Evolutionary conservation across 768 basidiomycete genomes (phyloP), one percentile per base, ranked within the genome.

Genomic region (Amanita brunnescens): DNA sequence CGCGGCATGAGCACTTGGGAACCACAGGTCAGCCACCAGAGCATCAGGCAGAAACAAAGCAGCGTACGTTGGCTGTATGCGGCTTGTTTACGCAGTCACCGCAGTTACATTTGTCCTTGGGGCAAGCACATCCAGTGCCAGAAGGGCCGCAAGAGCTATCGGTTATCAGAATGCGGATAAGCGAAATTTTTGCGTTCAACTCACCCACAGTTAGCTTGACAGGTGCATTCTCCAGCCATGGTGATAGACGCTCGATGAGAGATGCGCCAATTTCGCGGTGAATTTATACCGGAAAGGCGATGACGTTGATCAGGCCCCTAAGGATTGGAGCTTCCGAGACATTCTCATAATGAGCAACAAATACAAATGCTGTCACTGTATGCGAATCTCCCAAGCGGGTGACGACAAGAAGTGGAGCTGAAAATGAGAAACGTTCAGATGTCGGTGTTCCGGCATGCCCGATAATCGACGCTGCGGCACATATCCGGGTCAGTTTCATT

Each of bases 81-180:
- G 57, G 59, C 57, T 72, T 72, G 52, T 72, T 72, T 6, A 49
- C 44, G 55, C 70, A 72, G 38, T 67, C 56, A 14, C 59, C 58
- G 53, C 70, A 72, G 43, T 65, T 58, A 54, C 70, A 72, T 47
- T 66, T 61, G 24, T 59, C 64, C 60, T 68, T 63, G 1, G 61
- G 49, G 59, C 70, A 72, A 1, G 65, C 52, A 47, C 70, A 70
- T 16, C 68, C 69, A 13, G 65, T 67, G 52, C 68, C 68, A 21
- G 59, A 46, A n/a, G 67, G 63, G 9, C 69, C 70, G 55, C 70
- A 72, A 43, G 64, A 54, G 29, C 70, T 72, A 49, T 1, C 18
- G 2, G 33, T 26, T n/a, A 39, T 0, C 38, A 20, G 12, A 44
- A n/a, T 13, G 13, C 45, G 63, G 54, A 51, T 63, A 62, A 46